A percentile compares a stretch with the other conserved stretches of the same genome.
Conservation (phyloP, 768 basidiomycete species). For the Termitomyces heimii region DNA sequence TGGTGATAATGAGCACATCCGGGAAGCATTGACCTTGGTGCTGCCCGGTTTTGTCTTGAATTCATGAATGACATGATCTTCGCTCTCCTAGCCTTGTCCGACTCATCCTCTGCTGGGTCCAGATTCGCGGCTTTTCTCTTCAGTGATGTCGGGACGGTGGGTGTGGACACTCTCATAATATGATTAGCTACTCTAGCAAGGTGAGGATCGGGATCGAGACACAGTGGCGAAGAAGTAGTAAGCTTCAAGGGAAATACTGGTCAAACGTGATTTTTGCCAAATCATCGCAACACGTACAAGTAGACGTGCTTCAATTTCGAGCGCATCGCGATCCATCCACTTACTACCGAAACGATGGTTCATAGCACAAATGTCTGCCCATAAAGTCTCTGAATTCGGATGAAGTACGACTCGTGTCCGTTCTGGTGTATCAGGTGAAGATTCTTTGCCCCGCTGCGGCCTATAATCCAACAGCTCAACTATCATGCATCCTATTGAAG, state of each 20-base stretch:
- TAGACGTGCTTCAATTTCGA: constrained; percentile 70
- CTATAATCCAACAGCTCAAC: constrained; percentile 81
- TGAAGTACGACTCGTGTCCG: constrained; percentile 70
- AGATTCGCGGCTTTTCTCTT: constrained; percentile 70
- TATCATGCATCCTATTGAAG: constrained; percentile 66
- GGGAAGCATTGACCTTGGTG: constrained; percentile 39
- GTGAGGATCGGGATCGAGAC: constrained; percentile 75
- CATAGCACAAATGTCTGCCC: constrained; percentile 71
- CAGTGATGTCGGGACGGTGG: constrained; percentile 64
- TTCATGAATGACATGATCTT: constrained; percentile 82
- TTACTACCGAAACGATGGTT: constrained; percentile 50
- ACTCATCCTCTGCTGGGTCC: constrained; percentile 73
- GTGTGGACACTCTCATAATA: constrained; percentile 64
- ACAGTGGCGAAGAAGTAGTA: constrained; percentile 69
- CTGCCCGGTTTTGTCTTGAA: constrained; percentile 43
- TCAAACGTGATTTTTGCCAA: constrained; percentile 2
- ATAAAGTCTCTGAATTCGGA: constrained; percentile 72
- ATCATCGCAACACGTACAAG: constrained; percentile 41
- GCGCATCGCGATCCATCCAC: constrained; percentile 67
- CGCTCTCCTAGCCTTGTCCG: constrained; percentile 61
- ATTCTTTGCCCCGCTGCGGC: constrained; percentile 50
- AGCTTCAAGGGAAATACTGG: constrained; percentile 35
- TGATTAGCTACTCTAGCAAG: constrained; percentile 73
- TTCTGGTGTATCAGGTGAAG: constrained; percentile 52
- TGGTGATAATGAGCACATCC: not conserved